Evolutionary conservation across 495 filamentous ascomycete genomes (phyloP).

Genomic region (Lepidopterella palustris): DNA sequence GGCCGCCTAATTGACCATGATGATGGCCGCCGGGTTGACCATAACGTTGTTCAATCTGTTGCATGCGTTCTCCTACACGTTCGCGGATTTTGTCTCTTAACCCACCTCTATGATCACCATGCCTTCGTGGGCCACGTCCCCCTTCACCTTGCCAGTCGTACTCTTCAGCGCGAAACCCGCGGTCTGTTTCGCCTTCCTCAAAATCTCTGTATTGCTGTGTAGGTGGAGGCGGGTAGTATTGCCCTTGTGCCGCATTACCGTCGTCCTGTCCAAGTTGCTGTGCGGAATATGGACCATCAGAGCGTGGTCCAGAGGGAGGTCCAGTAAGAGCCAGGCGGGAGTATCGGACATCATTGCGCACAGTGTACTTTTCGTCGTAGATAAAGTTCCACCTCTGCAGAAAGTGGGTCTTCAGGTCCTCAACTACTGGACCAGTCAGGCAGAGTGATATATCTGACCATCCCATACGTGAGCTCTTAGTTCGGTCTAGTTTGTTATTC

Average conservation of each 20-base stretch:
- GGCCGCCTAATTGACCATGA: constrained; percentile 20
- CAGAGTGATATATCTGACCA: constrained; percentile 88
- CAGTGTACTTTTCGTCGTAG: constrained; percentile 71
- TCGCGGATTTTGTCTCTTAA: constrained; percentile 27
- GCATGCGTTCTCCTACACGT: constrained; percentile 22
- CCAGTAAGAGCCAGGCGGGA: constrained; percentile 3
- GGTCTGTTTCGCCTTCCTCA: constrained; percentile 30
- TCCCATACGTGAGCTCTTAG: constrained; percentile 78
- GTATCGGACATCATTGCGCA: constrained; percentile 47
- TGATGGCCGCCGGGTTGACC: constrained; percentile 17
- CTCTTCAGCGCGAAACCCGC: constrained; percentile 32
- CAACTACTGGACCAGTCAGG: constrained; percentile 69
- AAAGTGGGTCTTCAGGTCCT: constrained; percentile 75
- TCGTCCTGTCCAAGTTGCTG: neutral
- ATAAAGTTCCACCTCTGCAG: constrained; percentile 92
- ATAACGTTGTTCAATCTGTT: constrained; percentile 18
- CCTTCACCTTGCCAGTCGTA: constrained; percentile 33
- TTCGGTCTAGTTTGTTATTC: constrained; percentile 79
- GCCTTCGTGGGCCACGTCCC: constrained; percentile 21
- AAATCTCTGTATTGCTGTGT: constrained; percentile 38
- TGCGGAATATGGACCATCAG: neutral
- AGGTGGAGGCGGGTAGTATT: constrained; percentile 44
- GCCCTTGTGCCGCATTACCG: constrained; percentile 30
- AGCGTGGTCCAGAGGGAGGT: neutral
- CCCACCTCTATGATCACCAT: constrained; percentile 17